Conservation (phyloP, 441 rosid genomes). For the Pelargonium citronellum region DNA sequence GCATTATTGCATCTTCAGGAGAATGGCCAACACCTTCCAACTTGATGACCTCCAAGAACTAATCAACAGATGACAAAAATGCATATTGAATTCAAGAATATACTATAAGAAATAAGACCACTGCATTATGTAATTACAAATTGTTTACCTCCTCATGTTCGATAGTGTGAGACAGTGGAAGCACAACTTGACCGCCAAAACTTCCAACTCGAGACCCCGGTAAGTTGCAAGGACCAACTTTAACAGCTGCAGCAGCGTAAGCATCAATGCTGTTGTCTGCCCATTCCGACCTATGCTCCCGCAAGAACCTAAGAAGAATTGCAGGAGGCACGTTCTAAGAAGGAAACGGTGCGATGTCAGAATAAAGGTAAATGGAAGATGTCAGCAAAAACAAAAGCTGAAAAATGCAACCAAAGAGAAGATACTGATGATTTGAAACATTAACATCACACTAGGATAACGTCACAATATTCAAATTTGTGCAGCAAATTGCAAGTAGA, state of each 20-base stretch:
- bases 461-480: too few species aligned
- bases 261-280: constrained; percentile 98
- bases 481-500: too few species aligned
- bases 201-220: constrained; percentile 84
- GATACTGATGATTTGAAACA: too few species aligned
- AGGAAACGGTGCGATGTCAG: constrained; percentile 5
- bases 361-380: too few species aligned
- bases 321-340: constrained; percentile 88
- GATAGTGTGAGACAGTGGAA: constrained; percentile 96
- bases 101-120: too few species aligned
- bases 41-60: constrained; percentile 70
- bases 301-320: constrained; percentile 75
- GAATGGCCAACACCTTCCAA: constrained; percentile 84
- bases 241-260: constrained; percentile 74
- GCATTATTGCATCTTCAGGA: constrained; percentile 82
- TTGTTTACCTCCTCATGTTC: constrained; percentile 84
- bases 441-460: too few species aligned
- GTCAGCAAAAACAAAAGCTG: not conserved
- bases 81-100: constrained; percentile 5
- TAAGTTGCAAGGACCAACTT: constrained; percentile 68
- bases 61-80: constrained; percentile 39
- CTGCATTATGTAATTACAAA: constrained; percentile 11
- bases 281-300: constrained; percentile 98
- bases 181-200: constrained; percentile 85
- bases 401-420: too few species aligned